Percentiles rank a stretch among this genome's conserved stretches.
These are phyloP conservation scores for Aspergillus sp. DNA, from an alignment of 2,329 filamentous ascomycete species.

Conservation along the genomic window DNA sequence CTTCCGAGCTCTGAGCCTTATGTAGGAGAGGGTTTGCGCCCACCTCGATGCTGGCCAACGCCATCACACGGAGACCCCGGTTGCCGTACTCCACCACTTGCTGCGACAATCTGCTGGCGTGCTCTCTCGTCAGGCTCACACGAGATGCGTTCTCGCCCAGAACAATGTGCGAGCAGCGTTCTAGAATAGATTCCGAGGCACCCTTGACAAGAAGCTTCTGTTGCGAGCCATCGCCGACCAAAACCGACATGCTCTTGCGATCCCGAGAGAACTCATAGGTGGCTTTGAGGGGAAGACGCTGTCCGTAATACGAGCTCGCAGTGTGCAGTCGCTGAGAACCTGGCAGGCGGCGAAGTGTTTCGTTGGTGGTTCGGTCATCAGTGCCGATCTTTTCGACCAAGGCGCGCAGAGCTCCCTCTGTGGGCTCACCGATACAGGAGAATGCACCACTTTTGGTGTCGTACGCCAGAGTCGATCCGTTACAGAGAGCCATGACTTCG, in stretches of 20 bases:
- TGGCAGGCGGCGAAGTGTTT: constrained; percentile 42
- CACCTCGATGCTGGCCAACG: constrained; percentile 75
- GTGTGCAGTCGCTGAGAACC: constrained; percentile 64
- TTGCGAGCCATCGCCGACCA: constrained; percentile 63
- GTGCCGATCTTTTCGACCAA: constrained; percentile 93
- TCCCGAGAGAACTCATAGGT: constrained; percentile 97
- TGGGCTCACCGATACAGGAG: constrained; percentile 85
- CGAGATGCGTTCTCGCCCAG: constrained; percentile 72
- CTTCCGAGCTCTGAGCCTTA: constrained; percentile 70
- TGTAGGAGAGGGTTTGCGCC: constrained; percentile 61
- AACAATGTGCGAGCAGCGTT: constrained; percentile 78
- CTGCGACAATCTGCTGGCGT: constrained; percentile 63
- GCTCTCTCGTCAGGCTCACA: constrained; percentile 62
- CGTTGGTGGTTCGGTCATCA: constrained; percentile 56
- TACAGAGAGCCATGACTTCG: constrained; percentile 69
- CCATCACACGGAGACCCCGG: constrained; percentile 87
- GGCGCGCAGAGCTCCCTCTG: constrained; percentile 85
- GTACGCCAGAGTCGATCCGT: constrained; percentile 76
- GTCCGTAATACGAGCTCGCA: constrained; percentile 78
- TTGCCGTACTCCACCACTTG: constrained; percentile 89
- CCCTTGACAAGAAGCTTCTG: constrained; percentile 92
- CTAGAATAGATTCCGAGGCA: constrained; percentile 87
- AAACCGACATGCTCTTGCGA: constrained; percentile 97
- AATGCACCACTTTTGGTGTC: constrained; percentile 69
- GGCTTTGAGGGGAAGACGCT: constrained; percentile 64